These are phyloP conservation scores for Talaromyces marneffei DNA, from an alignment of 2,329 filamentous ascomycete species.

Conservation along the genomic window DNA sequence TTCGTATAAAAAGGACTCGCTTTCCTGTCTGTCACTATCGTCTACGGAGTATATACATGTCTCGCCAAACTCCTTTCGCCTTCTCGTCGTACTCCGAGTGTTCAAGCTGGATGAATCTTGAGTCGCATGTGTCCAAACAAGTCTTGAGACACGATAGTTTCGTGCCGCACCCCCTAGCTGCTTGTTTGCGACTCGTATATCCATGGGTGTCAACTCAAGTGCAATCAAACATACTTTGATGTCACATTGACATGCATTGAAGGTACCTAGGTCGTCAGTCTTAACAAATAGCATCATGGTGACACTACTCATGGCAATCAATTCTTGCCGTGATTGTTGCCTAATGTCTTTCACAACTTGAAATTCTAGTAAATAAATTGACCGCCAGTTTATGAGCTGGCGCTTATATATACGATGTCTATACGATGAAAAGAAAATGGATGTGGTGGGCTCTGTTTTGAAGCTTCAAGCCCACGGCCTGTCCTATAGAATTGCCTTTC, in stretches of 20 bases:
- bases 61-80: neutral
- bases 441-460: neutral
- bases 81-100: neutral
- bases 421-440: neutral
- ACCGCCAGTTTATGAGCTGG: neutral
- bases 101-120: no score
- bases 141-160: no score
- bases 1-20: neutral
- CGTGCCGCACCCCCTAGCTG: neutral
- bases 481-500: neutral
- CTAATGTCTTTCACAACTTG: neutral
- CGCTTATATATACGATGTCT: neutral
- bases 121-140: no score
- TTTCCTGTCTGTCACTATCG: neutral
- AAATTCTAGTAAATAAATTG: neutral
- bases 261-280: no score
- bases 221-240: neutral
- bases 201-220: neutral
- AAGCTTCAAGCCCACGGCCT: neutral
- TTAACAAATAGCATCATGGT: neutral
- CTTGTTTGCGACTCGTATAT: neutral
- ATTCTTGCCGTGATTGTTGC: neutral
- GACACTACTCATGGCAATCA: neutral
- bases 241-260: no score
- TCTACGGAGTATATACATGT: neutral